Evolutionary conservation across 345 rosid genomes (phyloP).

Genomic region (Hirschfeldia incana): DNA sequence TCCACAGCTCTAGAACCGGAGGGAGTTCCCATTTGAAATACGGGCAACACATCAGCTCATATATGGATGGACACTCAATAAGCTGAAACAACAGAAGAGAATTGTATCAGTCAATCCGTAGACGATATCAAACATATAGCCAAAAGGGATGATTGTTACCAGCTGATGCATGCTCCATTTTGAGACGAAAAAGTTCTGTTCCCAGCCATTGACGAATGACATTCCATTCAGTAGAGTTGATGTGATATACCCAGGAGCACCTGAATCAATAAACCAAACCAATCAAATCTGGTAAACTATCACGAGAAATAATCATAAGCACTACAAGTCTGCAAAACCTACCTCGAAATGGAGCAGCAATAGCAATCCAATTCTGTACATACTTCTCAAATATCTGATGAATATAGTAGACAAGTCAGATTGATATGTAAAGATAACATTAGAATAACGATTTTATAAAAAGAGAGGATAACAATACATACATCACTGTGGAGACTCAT

Average conservation of each 20-base stretch:
- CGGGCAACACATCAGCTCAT: conserved; percentile 81
- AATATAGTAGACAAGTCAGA: conserved; percentile 13
- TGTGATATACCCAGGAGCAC: conserved; percentile 87
- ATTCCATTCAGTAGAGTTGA: conserved; percentile 88
- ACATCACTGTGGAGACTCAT: conserved; percentile 81
- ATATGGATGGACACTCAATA: conserved; percentile 87
- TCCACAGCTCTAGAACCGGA: conserved; percentile 77
- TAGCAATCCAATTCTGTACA: conserved; percentile 92
- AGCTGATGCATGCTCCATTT: conserved; percentile 99
- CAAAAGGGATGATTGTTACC: conserved; percentile 38
- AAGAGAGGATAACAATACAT: conserved; percentile 16
- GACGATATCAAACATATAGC: neutral
- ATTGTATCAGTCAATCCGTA: neutral
- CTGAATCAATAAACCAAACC: conserved; percentile 40
- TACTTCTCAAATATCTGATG: conserved; percentile 81
- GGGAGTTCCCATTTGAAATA: conserved; percentile 62
- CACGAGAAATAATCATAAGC: neutral
- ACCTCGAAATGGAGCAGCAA: conserved; percentile 93
- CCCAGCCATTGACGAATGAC: conserved; percentile 99
- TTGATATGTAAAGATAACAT: neutral
- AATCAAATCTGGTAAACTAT: conserved; percentile 5
- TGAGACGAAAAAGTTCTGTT: conserved; percentile 90
- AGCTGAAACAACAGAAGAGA: conserved; percentile 47
- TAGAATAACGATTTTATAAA: neutral
- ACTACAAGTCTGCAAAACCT: conserved; percentile 1